Evolutionary conservation across 2,329 filamentous ascomycete species (phyloP), one percentile per base, ranked within the genome.

Genomic region (Aspergillus brasiliensis): DNA sequence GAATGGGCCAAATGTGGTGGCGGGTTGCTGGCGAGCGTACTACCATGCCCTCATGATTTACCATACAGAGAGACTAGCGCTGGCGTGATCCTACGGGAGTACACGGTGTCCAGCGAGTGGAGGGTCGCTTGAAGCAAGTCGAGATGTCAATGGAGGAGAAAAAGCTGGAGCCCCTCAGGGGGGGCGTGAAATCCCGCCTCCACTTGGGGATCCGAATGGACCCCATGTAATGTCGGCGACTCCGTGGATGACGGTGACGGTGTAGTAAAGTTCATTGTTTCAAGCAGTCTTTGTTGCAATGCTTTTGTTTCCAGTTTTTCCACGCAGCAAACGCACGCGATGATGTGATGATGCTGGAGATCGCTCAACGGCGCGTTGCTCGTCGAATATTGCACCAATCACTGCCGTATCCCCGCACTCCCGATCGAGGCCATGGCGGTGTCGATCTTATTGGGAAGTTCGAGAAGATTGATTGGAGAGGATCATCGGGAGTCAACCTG

Each of bases 381-480:
- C 68, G 70, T 68, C 65, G 64, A 71, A 69, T 72, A 69, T 68
- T 48, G 59, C 61, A 61, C 71, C 70, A 72, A 73, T 72, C 62
- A 67, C 31, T 51, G 49, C 15, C 6, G 27, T 48, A 62, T 62
- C 65, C 64, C 69, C 67, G 63, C 63, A 64, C 65, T 61, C 63
- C 65, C 57, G 51, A 63, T 63, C 60, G 40, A 68, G 67, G 61
- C 66, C 65, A 68, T 64, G 63, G 59, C 58, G 63, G 49, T 69
- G 70, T 65, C 65, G 67, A 72, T 73, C 71, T 58, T 21, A 21
- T 44, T 44, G 17, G 21, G 49, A 21, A 13, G 19, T 27, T 37
- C 28, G 15, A n/a, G 27, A 34, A 34, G 31, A 6, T 5, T 34
- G 31, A 34, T 34, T 34, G 31, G 31, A 34, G 31, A 34, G 31